Evolutionary conservation across 768 basidiomycete species (phyloP), one percentile per base, ranked within the genome.

Genomic region (Xerocomellus amylosporus): DNA sequence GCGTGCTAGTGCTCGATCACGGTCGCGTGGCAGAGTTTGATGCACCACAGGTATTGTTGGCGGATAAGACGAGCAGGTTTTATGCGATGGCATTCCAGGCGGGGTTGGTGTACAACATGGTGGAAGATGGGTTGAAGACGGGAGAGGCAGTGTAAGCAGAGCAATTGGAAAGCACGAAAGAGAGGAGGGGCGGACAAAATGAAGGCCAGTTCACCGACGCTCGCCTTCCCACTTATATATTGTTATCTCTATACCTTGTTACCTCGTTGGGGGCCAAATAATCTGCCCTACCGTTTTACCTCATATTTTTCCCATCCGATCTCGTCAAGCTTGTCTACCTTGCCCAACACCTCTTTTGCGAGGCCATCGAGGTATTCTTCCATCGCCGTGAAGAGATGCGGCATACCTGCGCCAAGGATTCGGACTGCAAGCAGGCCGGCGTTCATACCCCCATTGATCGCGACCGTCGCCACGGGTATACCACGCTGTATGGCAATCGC

Each of bases 401-500:
- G 91, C 22, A 86, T 83, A 3, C 88, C 84, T 1, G 85, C 79
- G 1, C 85, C 84, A 5, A 99, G 77, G n/a, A 98, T 94, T 13
- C 96, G 84, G 5, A 95, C 83, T 0, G 96, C 94, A 14, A 98
- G 81, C 2, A 99, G 74, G 1, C 87, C 97, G 1, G 95, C 97
- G 65, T 98, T 99, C 52, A 84, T 91, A 17, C 90, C 85, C 64
- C 97, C 97, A 70, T 95, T 93, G 69, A 98, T 98, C 0, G 95
- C 96, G 17, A 98, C 94, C 3, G 96, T 98, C 5, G 97, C 97
- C 14, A 96, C 93, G 4, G 97, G 97, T 54, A 98, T 90, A 17
- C 96, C 97, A 36, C 96, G 84, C 95, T 97, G 41, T 31, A 8
- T 22, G 4, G 48, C 6, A 46, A 46, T 41, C 46, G n/a, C 20